A percentile compares a stretch with the other conserved stretches of the same genome.
Evolutionary conservation across 2,329 filamentous ascomycete species (phyloP).

Genomic region (Apiospora marii): DNA sequence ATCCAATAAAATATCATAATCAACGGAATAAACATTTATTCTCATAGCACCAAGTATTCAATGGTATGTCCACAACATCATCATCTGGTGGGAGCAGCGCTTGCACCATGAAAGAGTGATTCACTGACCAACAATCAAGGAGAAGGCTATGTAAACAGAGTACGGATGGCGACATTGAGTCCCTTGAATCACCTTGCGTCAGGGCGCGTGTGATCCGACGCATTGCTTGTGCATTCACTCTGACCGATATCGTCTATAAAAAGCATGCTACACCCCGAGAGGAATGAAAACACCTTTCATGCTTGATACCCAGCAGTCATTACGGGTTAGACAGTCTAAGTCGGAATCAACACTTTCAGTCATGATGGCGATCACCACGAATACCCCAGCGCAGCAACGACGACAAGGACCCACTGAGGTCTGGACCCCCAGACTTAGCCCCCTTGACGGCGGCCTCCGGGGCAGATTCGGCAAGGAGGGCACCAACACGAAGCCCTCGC

Average conservation of each 20-base stretch:
- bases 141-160: background rate
- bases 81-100: too few species aligned
- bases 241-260: background rate
- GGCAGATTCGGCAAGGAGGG: constrained; percentile 9
- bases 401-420: background rate
- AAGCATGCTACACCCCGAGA: too few species aligned
- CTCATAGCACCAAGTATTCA: too few species aligned
- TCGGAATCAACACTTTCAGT: background rate
- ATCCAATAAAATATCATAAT: too few species aligned
- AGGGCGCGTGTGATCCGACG: background rate
- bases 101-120: too few species aligned
- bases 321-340: background rate
- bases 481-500: background rate
- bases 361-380: background rate
- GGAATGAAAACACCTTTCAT: background rate
- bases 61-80: too few species aligned
- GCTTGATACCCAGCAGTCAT: background rate
- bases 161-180: background rate
- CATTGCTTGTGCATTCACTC: background rate
- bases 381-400: background rate
- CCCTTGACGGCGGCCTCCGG: background rate
- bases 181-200: background rate
- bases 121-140: background rate
- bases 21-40: too few species aligned
- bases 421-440: background rate